Evolutionary conservation across 139 green algal species (phyloP), one percentile per base, ranked within the genome.

Genomic region (Chlorella sp.): DNA sequence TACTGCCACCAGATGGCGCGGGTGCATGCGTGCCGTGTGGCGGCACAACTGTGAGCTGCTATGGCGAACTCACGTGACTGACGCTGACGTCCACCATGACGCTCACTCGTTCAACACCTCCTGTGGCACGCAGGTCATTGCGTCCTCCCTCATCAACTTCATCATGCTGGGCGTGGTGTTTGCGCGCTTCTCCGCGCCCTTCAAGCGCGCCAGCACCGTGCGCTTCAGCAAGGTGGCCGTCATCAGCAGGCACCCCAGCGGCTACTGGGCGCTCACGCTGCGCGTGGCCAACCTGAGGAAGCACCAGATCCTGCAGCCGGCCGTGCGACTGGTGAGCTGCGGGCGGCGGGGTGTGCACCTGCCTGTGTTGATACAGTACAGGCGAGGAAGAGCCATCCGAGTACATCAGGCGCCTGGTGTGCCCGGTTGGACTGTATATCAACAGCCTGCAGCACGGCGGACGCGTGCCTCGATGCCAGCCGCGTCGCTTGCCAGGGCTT

Each of bases 101-200:
- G n/a, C n/a, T n/a, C n/a, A n/a, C n/a, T n/a, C n/a, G n/a, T n/a
- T n/a, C n/a, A n/a, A n/a, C n/a, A n/a, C n/a, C n/a, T n/a, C n/a
- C n/a, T n/a, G n/a, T 64, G 55, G 32, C 51, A 2, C 72, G 5
- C 76, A 88, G 79, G 83, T 84, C 35, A 88, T 88, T 59, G 72
- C 66, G 36, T 74, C 73, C 31, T 82, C 69, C 23, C 74, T 89
- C 49, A 49, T 89, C 31, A 81, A 85, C 76, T 87, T 87, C 71
- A 78, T 85, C 51, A 84, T 89, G 78, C 61, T 89, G 50, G 84
- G 84, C n/a, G 34, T 89, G 31, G 84, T 89, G 64, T 87, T 89
- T 77, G 84, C 84, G 4, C 80, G 84, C 76, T 89, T 89, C 71
- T 85, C 76, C 2, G 84, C 84, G 2, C 84, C 84, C 31, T 86